Base-by-base conservation (phyloP, 805 yeast genomes). In the Danielia reshetovae region DNA sequence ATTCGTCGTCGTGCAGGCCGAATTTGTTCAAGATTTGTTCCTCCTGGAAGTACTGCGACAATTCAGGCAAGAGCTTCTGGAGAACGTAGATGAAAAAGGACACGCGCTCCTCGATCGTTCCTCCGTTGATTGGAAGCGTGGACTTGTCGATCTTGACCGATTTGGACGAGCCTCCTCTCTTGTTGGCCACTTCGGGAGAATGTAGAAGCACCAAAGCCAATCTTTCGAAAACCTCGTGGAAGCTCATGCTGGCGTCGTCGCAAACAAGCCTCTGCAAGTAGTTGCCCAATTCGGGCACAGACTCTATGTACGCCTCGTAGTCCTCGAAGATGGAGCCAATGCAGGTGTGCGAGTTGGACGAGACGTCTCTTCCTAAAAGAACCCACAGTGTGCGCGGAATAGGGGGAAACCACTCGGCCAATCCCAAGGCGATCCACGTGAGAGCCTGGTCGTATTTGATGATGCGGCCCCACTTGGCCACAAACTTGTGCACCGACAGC, bases 401-500 rank as follows among this genome's bases (percentile, higher is more conserved):
- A 1, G 85, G 86, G 5, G 94, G 89, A 21, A 78, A 72, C 95
- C 95, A 88, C 56, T 87, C 95, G 0, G 95, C 90, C 29, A 89
- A 61, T 8, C 87, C 88, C 21, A 86, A 60, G 0, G 96, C 96
- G 13, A 85, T 75, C 96, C 96, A 88, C 3, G 90, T 72, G 49
- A 88, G 68, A 0, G 94, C 89, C 28, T 81, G 71, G 56, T 86
- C 93, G 54, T 89, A 89, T 46, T 78, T 79, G 35, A 85, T 74
- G 37, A 80, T 68, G 24, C 70, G 67, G 5, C 93, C 89, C 95
- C 95, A 88, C 61, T 85, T 85, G 19, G 59, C 60, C 25, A 84
- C 60, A 52, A 89, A 89, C 37, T 72, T 71, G 28, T 69, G 51
- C 11, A 88, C 74, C 5, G 95, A 70, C 24, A 62, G 59, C 49